Base-by-base conservation (phyloP, 1,139 yeast genomes). In the Pneumocystis carinii region DNA sequence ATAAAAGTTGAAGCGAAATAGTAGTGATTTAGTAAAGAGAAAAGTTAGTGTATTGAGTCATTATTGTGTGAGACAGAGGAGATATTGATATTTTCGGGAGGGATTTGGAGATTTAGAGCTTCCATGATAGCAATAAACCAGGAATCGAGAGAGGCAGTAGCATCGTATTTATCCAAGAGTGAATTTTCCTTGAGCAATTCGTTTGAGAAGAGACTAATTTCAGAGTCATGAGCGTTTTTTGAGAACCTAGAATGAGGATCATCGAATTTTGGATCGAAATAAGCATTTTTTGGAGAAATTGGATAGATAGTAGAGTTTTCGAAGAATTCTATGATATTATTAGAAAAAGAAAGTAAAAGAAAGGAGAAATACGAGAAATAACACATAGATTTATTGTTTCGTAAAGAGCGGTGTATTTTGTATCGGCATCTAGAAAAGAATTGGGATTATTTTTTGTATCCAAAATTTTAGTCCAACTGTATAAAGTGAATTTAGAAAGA, bases 331-430 rank as follows among this genome's bases (percentile, higher is more conserved):
- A 24, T 32, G 1, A 48, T 10, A 5, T 48, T 24, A 12, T 24
- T 24, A 24, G 10, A 12, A 24, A 48, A 24, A 24, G 10, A 48
- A 24, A 48, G 1, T 32, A 2, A 48, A 10, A 19, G 14, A 48
- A 10, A 48, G 2, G 5, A 48, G 12, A 24, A 32, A 24, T 24
- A 64, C 66, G 41, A 15, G 59, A 59, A n/a, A 62, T 36, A 14
- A 39, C 15, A 37, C 56, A 32, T 41, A 41, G 14, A 38, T 38
- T 17, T 8, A 84, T 70, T 0, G 86, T 81, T 62, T 75, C 74
- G 70, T 73, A 83, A n/a, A 84, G 72, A 0, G 77, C 71, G 0
- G 86, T 79, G 53, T 76, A 75, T 61, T 75, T 77, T 19, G 79
- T 70, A 61, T 73, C 73, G 27, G 74, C 74, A 68, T 77, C 77